A percentile compares a stretch with the other conserved stretches of the same genome.
Conservation (phyloP, 176 grass and related monocot genomes). For the Raddia guianensis region DNA sequence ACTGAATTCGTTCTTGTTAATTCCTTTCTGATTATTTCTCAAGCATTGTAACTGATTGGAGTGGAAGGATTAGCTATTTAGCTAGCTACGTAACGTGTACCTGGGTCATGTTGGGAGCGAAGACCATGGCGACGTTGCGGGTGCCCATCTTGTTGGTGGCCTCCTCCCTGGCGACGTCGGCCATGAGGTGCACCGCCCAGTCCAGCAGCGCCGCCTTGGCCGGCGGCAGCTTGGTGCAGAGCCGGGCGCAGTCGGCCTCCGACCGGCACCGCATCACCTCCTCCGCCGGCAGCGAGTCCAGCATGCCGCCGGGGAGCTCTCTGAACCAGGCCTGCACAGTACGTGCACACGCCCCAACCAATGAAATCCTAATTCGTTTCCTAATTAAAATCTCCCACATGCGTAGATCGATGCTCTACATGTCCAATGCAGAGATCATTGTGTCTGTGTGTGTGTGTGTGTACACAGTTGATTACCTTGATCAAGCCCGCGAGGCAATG, state of each 20-base stretch:
- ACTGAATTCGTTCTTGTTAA: neutral
- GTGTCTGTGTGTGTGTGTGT: no score
- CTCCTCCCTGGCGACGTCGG: constrained; percentile 75
- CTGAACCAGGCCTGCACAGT: constrained; percentile 74
- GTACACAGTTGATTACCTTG: constrained; percentile 49
- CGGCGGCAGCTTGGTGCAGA: constrained; percentile 43
- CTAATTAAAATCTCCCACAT: neutral
- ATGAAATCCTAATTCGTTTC: neutral
- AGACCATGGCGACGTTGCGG: constrained; percentile 88
- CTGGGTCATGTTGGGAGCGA: constrained; percentile 96
- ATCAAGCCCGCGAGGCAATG: constrained; percentile 85
- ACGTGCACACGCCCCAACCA: neutral
- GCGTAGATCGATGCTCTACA: no score
- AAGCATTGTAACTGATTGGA: neutral
- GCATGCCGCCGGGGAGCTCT: constrained; percentile 70
- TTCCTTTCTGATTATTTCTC: neutral
- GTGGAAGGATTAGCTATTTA: neutral
- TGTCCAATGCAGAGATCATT: no score
- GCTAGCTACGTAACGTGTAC: neutral
- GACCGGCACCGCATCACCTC: constrained; percentile 71
- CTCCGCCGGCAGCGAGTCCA: constrained; percentile 68
- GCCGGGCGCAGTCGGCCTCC: constrained; percentile 52
- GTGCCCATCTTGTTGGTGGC: constrained; percentile 78
- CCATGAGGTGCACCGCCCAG: constrained; percentile 91
- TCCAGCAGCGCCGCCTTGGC: constrained; percentile 74